These are phyloP conservation scores for Ceratocystis harringtonii DNA, from an alignment of 2,329 filamentous ascomycete species.

Conservation along the genomic window DNA sequence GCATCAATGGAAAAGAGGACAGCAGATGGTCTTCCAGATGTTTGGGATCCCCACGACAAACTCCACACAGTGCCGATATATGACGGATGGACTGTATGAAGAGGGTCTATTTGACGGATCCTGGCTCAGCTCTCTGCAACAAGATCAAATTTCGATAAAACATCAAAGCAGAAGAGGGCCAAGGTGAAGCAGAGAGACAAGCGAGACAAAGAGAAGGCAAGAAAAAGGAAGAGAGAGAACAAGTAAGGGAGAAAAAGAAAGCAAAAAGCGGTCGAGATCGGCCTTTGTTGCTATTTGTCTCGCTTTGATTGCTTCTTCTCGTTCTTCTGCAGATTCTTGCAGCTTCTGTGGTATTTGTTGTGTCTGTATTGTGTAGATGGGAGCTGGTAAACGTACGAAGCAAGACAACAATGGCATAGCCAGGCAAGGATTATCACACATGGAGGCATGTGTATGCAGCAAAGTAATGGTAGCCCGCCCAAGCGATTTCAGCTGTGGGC, in stretches of 20 bases:
- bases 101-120: background rate
- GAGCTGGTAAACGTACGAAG: background rate
- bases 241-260: background rate
- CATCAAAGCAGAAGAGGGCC: background rate
- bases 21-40: background rate
- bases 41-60: background rate
- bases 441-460: background rate
- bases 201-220: background rate
- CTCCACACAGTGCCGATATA: background rate
- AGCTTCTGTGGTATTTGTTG: background rate
- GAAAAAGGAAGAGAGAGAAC: background rate
- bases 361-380: background rate
- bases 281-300: background rate
- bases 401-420: background rate
- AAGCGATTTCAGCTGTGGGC: too few relatives aligned
- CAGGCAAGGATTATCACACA: background rate
- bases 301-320: background rate
- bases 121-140: slow-evolving; percentile 4
- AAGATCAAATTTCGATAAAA: slow-evolving; percentile 5
- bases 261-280: slow-evolving; percentile 1
- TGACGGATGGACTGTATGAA: background rate
- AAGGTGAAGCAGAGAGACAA: background rate
- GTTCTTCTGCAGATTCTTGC: slow-evolving; percentile 4
- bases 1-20: background rate
- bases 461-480: background rate